Conservation (phyloP, 345 rosid species). For the Salix arbutifolia region DNA sequence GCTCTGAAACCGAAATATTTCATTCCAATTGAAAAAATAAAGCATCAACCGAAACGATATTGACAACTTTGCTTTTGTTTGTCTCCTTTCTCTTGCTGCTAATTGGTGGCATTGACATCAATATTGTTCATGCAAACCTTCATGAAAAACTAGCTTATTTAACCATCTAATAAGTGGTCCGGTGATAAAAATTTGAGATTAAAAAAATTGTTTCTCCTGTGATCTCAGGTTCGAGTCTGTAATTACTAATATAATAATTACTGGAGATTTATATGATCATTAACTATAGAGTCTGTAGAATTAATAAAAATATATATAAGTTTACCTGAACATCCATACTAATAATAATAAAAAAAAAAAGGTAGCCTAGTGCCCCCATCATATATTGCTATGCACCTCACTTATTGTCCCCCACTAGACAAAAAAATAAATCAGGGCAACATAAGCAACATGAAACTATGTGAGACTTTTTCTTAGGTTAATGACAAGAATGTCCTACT, state of each 20-base stretch:
- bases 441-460: conserved; percentile 20
- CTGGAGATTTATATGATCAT: no score
- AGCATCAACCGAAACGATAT: no score
- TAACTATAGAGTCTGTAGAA: fast-evolving
- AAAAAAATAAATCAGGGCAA: conserved; percentile 16
- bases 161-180: no score
- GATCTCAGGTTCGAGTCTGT: fast-evolving
- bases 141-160: conserved; percentile 8
- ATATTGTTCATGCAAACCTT: conserved; percentile 16
- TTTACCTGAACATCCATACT: fast-evolving
- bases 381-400: conserved; percentile 22
- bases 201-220: no score
- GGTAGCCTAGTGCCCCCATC: conserved; percentile 11
- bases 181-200: no score
- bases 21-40: no score
- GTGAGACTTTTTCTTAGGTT: conserved; percentile 3
- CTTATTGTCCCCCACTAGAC: conserved; percentile 35
- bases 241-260: no score
- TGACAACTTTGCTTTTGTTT: neutral
- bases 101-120: conserved; percentile 18
- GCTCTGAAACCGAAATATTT: no score
- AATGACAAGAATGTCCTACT: conserved; percentile 37
- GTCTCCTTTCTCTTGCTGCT: conserved; percentile 13
- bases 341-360: neutral
- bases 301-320: no score